These are phyloP conservation scores for Lizonia empirigonia DNA, from an alignment of 2,329 filamentous ascomycete genomes.

Conservation along the genomic window DNA sequence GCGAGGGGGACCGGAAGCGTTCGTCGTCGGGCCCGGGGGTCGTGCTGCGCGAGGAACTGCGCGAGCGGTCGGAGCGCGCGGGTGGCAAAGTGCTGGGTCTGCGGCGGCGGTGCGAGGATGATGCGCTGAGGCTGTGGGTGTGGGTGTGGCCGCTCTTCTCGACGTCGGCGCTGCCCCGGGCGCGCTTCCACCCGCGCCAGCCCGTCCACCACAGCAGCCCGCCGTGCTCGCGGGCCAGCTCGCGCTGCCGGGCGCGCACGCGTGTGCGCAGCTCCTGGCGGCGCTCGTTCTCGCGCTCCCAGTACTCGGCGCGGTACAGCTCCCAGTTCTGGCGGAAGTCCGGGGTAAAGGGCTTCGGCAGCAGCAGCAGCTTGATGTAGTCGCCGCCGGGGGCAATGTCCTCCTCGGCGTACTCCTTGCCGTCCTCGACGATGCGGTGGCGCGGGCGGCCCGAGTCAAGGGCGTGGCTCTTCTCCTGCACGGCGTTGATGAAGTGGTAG, in stretches of 20 bases:
- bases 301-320: constrained; percentile 89
- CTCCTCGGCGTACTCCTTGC: constrained; percentile 73
- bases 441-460: constrained; percentile 34
- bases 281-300: constrained; percentile 94
- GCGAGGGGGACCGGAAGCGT: constrained; percentile 28
- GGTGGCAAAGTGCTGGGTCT: constrained; percentile 34
- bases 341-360: constrained; percentile 93
- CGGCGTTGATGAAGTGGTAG: constrained; percentile 77
- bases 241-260: constrained; percentile 70
- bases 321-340: constrained; percentile 98
- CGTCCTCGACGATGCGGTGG: constrained; percentile 60
- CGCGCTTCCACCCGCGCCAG: constrained; percentile 61
- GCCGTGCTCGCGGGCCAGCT: constrained; percentile 69
- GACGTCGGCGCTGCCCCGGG: constrained; percentile 42
- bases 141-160: constrained; percentile 37
- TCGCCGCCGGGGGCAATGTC: constrained; percentile 90
- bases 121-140: constrained; percentile 8
- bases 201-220: constrained; percentile 88
- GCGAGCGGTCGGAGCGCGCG: constrained; percentile 40
- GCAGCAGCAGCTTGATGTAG: constrained; percentile 84
- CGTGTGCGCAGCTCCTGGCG: constrained; percentile 73
- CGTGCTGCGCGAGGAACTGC: constrained; percentile 39
- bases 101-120: constrained; percentile 29
- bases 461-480: constrained; percentile 40
- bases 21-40: constrained; percentile 40